These are phyloP conservation scores for Raddia distichophylla DNA, from an alignment of 176 grass and related monocot genomes.

Conservation along the genomic window DNA sequence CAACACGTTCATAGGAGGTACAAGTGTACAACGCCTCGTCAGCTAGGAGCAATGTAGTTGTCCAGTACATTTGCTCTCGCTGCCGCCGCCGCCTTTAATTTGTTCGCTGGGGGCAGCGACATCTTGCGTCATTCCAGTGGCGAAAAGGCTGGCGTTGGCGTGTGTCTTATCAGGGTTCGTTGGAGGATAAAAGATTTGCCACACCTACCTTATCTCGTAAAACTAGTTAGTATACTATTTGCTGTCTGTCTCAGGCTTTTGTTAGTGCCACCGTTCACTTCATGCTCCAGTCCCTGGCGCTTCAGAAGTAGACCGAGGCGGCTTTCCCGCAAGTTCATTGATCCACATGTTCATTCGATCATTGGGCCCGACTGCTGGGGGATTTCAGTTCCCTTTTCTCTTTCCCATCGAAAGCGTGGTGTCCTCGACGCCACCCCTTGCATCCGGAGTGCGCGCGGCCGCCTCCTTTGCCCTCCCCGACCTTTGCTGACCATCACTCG, in stretches of 20 bases:
- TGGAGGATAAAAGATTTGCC: neutral
- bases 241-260: neutral
- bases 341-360: neutral
- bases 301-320: neutral
- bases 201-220: neutral
- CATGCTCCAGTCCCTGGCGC: neutral
- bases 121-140: neutral
- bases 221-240: neutral
- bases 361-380: no score
- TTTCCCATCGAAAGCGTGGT: no score
- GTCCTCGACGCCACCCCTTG: no score
- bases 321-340: neutral
- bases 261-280: neutral
- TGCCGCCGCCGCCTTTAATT: neutral
- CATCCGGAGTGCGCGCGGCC: no score
- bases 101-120: neutral
- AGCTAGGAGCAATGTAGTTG: constrained; percentile 1
- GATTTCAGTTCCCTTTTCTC: no score
- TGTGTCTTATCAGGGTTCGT: neutral
- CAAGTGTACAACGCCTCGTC: neutral
- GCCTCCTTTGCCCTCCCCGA: no score
- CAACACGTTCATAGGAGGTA: neutral
- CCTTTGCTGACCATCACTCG: no score
- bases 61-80: neutral
- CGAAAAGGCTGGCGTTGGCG: neutral